Conservation (phyloP, 306 rosid genomes). For the Vigna unguiculata region DNA sequence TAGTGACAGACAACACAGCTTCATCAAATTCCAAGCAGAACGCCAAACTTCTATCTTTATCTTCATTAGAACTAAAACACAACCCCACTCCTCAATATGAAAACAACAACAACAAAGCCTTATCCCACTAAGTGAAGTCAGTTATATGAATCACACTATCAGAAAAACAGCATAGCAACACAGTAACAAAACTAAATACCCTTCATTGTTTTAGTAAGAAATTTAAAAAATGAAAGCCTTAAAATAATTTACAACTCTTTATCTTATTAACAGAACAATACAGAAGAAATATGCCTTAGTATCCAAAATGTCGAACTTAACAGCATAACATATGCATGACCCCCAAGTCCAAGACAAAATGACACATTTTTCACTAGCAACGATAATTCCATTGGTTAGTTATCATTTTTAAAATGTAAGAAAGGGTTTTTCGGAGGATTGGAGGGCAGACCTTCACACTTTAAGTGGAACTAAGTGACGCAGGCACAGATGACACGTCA, state of each 20-base stretch:
- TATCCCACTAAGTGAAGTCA: background rate
- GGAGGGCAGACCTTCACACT: background rate
- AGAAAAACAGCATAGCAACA: background rate
- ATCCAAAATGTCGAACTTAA: background rate
- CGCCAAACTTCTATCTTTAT: background rate
- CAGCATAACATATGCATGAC: conserved; percentile 3
- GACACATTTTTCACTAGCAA: background rate
- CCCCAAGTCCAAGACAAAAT: conserved; percentile 2
- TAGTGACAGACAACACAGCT: background rate
- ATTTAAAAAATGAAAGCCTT: background rate
- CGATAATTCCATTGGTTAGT: background rate
- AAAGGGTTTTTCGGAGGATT: background rate
- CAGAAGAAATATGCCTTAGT: background rate
- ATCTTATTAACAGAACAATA: background rate
- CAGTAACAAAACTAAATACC: background rate
- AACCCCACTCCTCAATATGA: background rate
- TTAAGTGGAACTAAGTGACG: background rate
- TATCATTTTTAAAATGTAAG: background rate
- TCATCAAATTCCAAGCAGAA: conserved; percentile 27
- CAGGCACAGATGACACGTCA: conserved; percentile 1
- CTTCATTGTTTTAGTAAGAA: background rate
- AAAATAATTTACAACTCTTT: background rate
- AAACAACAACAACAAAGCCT: background rate
- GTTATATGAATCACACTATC: background rate
- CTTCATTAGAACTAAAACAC: conserved; percentile 28